Evolutionary conservation across 225 moss, liverwort and hornwort species (phyloP).

Genomic region (Pleurozium schreberi): DNA sequence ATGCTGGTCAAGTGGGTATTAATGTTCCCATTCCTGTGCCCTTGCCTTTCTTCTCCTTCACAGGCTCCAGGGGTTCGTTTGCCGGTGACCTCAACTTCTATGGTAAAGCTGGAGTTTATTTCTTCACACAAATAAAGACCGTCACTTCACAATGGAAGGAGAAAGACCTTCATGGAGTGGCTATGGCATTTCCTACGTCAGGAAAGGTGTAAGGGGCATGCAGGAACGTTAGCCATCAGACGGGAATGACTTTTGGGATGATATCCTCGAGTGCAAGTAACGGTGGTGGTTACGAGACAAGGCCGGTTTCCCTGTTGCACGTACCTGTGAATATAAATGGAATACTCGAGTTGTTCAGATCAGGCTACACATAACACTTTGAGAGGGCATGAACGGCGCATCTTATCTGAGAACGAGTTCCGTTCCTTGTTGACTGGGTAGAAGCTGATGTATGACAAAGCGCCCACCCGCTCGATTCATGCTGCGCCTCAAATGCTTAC

Average conservation of each 20-base stretch:
- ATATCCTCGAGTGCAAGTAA: not conserved
- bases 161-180: conserved; percentile 38
- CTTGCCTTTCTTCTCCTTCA: conserved; percentile 94
- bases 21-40: conserved; percentile 98
- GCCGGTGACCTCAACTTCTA: conserved; percentile 97
- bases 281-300: not conserved
- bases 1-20: conserved; percentile 94
- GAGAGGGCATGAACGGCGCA: not conserved
- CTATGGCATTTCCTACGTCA: conserved; percentile 50
- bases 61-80: conserved; percentile 85
- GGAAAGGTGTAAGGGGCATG: conserved; percentile 29
- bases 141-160: conserved; percentile 89
- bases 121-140: conserved; percentile 92
- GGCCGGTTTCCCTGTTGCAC: not conserved
- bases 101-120: conserved; percentile 84
- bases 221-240: not conserved
- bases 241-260: not conserved
- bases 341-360: not conserved
- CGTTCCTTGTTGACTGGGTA: not conserved
- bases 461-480: not conserved
- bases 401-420: not conserved
- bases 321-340: conserved; percentile 1
- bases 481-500: not conserved
- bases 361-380: not conserved
- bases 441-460: not conserved